Evolutionary conservation across 2,329 filamentous ascomycete species (phyloP), one percentile per base, ranked within the genome.

Genomic region (Fusarium vanettenii): DNA sequence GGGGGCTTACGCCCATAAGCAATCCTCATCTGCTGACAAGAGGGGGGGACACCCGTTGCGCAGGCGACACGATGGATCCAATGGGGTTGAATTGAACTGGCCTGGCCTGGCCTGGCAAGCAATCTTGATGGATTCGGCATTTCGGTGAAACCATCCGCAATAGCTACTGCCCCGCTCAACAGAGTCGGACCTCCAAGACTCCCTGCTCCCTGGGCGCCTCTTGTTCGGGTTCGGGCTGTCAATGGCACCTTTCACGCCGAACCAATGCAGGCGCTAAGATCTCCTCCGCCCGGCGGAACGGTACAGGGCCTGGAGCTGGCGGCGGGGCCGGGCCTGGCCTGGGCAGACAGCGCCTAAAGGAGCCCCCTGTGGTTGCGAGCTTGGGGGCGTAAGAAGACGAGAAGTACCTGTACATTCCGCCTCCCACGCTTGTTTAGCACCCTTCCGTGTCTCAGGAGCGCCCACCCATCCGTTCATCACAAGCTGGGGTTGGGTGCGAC

Each of bases 391-490:
- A 29, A 41, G 27, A 35, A 11, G 48, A 18, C n/a, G n/a, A n/a
- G 29, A 31, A 31, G 29, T 75, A 74, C 57, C 18, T 31, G 29
- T 74, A 74, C 72, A 57, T 69, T 10, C 29, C 6, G 16, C 14
- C 22, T 50, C 45, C 45, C 45, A 50, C 25, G 48, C 48, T 31
- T 29, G 25, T 52, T 52, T 52, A 52, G 48, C 48, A 39, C 25
- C 14, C 35, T 31, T 48, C 31, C 43, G 14, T 61, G 69, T 74
- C 72, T 75, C 72, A 75, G 69, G 72, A 75, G 61, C 66, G 50
- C 69, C 72, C 59, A 72, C 60, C 62, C 64, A 69, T 50, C 64
- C 59, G 60, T 73, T 71, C 64, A 72, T 74, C 72, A 74, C 68
- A 74, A 74, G 63, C 71, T 71, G 39, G 31, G 64, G 43, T 60